Evolutionary conservation across 768 basidiomycete genomes (phyloP), one percentile per base, ranked within the genome.

Genomic region (Hortiboletus campestris): DNA sequence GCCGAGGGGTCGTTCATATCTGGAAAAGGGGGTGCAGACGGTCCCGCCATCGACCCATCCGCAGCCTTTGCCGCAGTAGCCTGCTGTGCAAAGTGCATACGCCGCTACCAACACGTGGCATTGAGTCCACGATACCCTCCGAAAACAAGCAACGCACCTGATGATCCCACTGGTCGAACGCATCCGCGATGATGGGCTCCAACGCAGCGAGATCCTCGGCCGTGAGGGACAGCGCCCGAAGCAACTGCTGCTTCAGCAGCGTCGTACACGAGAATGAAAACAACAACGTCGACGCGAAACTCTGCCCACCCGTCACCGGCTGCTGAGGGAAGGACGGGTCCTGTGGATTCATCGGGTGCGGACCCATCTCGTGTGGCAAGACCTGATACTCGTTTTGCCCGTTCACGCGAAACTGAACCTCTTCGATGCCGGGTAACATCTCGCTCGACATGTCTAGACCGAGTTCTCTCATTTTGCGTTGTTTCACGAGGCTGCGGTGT

Each of bases 91-190:
- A 77, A 79, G 57, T 81, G 80, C 64, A 81, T 63, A 1, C 75
- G 76, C 46, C 81, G 77, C 81, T 82, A 34, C 29, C 46, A 34
- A 43, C 35, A 17, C 41, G 14, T 19, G 39, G 19, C 22, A 5
- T 28, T 53, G 44, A 67, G 47, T 12, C 13, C 10, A 42, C 16
- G 48, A 32, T 22, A 35, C 20, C 12, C 35, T 25, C 35, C 31
- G 46, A 31, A 32, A 28, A 19, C 36, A n/a, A 34, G 2, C 2
- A 29, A 68, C 81, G 53, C 65, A 91, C 89, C 69, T 86, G 85
- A 61, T 84, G 83, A 63, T 92, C 86, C 91, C 91, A 93, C 39
- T 88, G 85, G 55, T 93, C 91, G 81, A 89, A 93, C 17, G 89
- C 89, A 43, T 88, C 85, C 6, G 91, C 89, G 44, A 93, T 86